Evolutionary conservation across 2,329 filamentous ascomycete species (phyloP).

Genomic region (Bipolaris zeicola): DNA sequence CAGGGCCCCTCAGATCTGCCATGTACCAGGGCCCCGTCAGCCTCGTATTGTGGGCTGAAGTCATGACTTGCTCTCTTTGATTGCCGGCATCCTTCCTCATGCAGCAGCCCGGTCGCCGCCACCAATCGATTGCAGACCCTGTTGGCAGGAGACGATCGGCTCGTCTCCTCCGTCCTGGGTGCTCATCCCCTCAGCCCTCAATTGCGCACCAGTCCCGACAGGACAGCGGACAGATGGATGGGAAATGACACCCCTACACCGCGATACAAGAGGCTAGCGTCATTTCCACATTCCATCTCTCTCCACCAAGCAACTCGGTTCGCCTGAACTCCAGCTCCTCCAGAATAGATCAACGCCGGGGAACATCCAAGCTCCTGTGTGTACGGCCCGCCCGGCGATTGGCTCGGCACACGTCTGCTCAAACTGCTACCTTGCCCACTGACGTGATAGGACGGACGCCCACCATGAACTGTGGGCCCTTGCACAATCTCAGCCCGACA

Average conservation of each 20-base stretch:
- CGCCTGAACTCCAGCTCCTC: background rate
- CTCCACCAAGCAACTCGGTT: background rate
- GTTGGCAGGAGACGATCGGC: conserved; percentile 23
- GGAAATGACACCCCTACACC: background rate
- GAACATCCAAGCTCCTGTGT: background rate
- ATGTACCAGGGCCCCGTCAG: conserved; percentile 5
- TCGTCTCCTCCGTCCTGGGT: conserved; percentile 28
- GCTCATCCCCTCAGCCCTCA: conserved; percentile 10
- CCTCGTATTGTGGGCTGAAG: conserved; percentile 15
- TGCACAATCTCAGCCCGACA: conserved; percentile 11
- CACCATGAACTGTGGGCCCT: conserved; percentile 13
- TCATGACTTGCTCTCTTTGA: conserved; percentile 11
- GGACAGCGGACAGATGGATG: conserved; percentile 5
- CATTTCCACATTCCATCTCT: background rate
- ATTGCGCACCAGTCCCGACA: conserved; percentile 10
- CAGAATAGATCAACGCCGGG: background rate
- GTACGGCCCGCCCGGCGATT: background rate
- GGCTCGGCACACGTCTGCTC: conserved; percentile 7
- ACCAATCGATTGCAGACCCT: conserved; percentile 23
- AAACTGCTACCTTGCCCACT: conserved; percentile 5
- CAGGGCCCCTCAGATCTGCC: background rate
- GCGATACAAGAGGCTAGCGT: background rate
- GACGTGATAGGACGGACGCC: background rate
- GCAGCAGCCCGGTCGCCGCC: conserved; percentile 6
- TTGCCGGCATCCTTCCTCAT: conserved; percentile 10